Conservation (phyloP, 768 basidiomycete species). For the Mycena rebaudengoi region DNA sequence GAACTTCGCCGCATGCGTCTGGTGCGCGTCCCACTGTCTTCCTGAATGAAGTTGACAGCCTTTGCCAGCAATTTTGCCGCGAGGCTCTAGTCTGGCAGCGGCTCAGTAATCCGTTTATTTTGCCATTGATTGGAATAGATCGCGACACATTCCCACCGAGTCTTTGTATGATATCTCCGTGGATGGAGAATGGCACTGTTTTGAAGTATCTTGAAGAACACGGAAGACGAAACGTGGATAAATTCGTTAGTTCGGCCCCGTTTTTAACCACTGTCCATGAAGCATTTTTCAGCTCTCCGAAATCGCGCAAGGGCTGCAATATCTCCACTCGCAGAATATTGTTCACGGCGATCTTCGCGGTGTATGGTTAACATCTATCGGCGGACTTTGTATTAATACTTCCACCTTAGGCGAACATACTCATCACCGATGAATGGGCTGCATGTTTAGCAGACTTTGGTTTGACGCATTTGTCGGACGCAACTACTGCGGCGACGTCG, state of each 20-base stretch:
- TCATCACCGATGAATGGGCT: slow-evolving; percentile 38
- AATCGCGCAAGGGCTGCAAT: slow-evolving; percentile 29
- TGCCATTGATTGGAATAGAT: slow-evolving; percentile 40
- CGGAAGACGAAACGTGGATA: slow-evolving; percentile 26
- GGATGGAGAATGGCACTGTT: slow-evolving; percentile 37
- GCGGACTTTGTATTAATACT: neutral
- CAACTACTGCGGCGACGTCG: slow-evolving; percentile 31
- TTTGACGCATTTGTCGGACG: slow-evolving; percentile 38
- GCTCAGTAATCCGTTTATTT: slow-evolving; percentile 35
- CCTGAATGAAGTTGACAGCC: neutral
- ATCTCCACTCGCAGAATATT: slow-evolving; percentile 28
- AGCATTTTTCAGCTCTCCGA: slow-evolving; percentile 16
- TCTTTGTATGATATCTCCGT: slow-evolving; percentile 38
- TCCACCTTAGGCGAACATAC: slow-evolving; percentile 34
- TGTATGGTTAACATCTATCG: neutral
- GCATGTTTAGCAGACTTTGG: slow-evolving; percentile 45
- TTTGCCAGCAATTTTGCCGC: slow-evolving; percentile 36
- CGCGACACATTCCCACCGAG: slow-evolving; percentile 28
- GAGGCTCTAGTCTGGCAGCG: slow-evolving; percentile 40
- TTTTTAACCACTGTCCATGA: neutral
- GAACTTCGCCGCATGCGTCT: neutral
- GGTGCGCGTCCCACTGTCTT: neutral
- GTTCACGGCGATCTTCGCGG: slow-evolving; percentile 30
- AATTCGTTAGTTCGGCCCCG: slow-evolving; percentile 7
- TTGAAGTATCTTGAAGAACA: slow-evolving; percentile 29